Conservation (phyloP, 352 stramenopile genomes). For the Thalassiosira hispida region DNA sequence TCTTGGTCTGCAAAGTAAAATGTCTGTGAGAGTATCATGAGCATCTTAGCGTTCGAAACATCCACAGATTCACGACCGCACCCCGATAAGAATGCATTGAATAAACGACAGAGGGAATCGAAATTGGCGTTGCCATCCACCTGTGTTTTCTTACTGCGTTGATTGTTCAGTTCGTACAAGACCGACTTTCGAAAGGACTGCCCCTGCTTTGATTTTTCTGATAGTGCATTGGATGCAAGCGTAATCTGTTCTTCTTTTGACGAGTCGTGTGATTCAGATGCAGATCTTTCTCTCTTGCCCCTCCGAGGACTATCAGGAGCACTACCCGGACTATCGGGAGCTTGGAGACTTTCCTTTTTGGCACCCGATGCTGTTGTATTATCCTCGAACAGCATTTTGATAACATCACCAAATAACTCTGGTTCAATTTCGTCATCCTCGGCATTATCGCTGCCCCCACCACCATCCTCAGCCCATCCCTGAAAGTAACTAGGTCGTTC, state of each 20-base stretch:
- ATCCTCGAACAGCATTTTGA: conserved; percentile 59
- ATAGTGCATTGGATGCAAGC: conserved; percentile 17
- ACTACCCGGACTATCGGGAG: background rate
- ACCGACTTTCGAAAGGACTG: conserved; percentile 42
- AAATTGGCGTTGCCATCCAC: conserved; percentile 53
- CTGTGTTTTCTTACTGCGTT: conserved; percentile 59
- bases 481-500: conserved; percentile 28
- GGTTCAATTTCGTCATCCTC: conserved; percentile 38
- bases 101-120: conserved; percentile 67
- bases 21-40: conserved; percentile 76
- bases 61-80: conserved; percentile 60
- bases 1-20: conserved; percentile 58
- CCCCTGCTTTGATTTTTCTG: conserved; percentile 28
- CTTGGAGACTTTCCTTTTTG: conserved; percentile 1
- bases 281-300: background rate
- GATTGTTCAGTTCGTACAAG: conserved; percentile 75
- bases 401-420: conserved; percentile 56
- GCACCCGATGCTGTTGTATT: background rate
- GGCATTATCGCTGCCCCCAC: conserved; percentile 25
- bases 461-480: conserved; percentile 30
- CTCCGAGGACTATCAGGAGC: conserved; percentile 5
- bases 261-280: conserved; percentile 13
- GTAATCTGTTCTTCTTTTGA: conserved; percentile 32
- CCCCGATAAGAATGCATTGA: conserved; percentile 67
- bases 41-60: conserved; percentile 74